phyloP scores from a whole-genome alignment of 805 yeast genomes.

The Saccharomycopsis malanga region DNA sequence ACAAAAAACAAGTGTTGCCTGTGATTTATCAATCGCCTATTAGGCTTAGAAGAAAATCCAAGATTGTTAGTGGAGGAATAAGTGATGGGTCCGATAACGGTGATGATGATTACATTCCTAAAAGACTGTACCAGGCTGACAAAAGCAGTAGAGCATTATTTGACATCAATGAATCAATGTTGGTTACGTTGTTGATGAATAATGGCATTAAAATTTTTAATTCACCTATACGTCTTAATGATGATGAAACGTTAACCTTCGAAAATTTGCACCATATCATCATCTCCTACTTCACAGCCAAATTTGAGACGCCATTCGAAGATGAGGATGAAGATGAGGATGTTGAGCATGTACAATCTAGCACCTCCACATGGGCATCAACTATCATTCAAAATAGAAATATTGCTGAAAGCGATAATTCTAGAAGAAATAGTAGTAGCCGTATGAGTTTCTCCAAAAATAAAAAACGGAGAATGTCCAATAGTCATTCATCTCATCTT shows the following conservation, averaged over 20 bases:
- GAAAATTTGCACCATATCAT: slow-evolving; percentile 9
- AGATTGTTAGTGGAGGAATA: slow-evolving; percentile 6
- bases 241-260: slow-evolving; percentile 6
- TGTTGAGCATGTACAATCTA: slow-evolving; percentile 2
- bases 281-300: slow-evolving; percentile 7
- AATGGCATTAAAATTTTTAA: slow-evolving; percentile 15
- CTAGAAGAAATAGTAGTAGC: background rate
- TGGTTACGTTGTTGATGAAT: slow-evolving; percentile 13
- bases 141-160: background rate
- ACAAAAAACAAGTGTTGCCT: slow-evolving; percentile 16
- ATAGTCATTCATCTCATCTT: slow-evolving; percentile 3
- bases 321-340: slow-evolving; percentile 7
- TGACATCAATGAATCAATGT: slow-evolving; percentile 12
- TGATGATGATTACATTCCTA: background rate
- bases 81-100: slow-evolving; percentile 10
- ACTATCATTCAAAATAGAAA: slow-evolving; percentile 18
- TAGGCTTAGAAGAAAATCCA: background rate
- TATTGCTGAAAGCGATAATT: background rate
- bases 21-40: slow-evolving; percentile 8
- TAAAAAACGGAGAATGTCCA: slow-evolving; percentile 4
- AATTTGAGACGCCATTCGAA: slow-evolving; percentile 3
- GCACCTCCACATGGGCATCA: slow-evolving; percentile 21
- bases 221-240: slow-evolving; percentile 14
- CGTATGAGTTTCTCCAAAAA: background rate
- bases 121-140: background rate